Evolutionary conservation across 169 alveolate genomes (phyloP).

Genomic region (Babesia gibsoni): DNA sequence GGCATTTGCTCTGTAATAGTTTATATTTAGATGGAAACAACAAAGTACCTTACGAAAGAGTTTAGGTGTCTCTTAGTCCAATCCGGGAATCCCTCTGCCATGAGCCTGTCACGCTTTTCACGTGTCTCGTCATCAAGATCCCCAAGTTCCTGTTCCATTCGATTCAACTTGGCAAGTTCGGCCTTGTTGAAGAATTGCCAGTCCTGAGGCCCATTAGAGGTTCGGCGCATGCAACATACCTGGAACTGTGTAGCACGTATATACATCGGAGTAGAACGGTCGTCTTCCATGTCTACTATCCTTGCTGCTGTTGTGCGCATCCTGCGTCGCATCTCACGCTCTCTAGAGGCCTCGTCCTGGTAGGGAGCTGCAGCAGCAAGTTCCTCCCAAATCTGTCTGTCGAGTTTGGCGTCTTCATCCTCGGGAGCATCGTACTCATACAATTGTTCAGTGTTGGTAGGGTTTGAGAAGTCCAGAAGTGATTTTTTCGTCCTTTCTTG

Average conservation of each 20-base stretch:
- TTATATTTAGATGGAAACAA: background rate
- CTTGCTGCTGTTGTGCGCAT: conserved; percentile 49
- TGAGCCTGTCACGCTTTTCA: conserved; percentile 53
- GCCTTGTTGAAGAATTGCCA: conserved; percentile 70
- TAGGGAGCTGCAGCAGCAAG: conserved; percentile 46
- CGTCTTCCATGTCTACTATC: background rate
- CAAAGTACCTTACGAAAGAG: conserved; percentile 55
- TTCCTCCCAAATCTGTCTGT: conserved; percentile 64
- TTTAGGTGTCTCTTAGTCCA: conserved; percentile 69
- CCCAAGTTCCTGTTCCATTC: conserved; percentile 52
- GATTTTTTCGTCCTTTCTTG: conserved; percentile 63
- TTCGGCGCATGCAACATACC: background rate
- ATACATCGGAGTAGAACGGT: background rate
- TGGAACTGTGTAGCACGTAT: background rate
- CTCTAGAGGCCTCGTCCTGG: conserved; percentile 33
- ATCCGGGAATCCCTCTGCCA: conserved; percentile 65
- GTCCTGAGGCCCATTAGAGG: conserved; percentile 15
- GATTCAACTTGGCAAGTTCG: conserved; percentile 48
- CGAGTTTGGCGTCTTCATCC: conserved; percentile 35
- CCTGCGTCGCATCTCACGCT: conserved; percentile 46
- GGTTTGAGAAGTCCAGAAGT: conserved; percentile 64
- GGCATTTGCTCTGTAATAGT: conserved; percentile 62
- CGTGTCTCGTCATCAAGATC: conserved; percentile 58
- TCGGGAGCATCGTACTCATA: conserved; percentile 62
- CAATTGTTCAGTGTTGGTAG: conserved; percentile 35